Evolutionary conservation across 2,329 filamentous ascomycete species (phyloP).

Genomic region (Blastomyces gilchristii): DNA sequence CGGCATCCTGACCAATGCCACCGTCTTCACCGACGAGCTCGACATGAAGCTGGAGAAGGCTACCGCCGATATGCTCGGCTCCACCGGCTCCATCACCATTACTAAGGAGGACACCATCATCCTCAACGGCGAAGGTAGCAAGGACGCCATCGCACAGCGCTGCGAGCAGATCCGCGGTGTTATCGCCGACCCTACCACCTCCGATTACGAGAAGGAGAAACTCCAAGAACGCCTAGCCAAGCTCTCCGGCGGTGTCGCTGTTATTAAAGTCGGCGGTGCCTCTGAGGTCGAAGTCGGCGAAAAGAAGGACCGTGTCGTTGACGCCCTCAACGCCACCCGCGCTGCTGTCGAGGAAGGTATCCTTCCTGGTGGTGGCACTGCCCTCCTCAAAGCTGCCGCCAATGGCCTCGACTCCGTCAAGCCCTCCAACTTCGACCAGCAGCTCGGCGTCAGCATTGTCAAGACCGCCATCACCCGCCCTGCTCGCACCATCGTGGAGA

Average conservation of each 20-base stretch:
- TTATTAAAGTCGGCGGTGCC: slow-evolving; percentile 96
- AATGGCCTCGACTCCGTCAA: slow-evolving; percentile 78
- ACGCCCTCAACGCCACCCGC: slow-evolving; percentile 94
- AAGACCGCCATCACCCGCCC: slow-evolving; percentile 97
- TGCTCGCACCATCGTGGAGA: slow-evolving; percentile 92
- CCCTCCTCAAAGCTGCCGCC: slow-evolving; percentile 89
- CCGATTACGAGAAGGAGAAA: slow-evolving; percentile 99
- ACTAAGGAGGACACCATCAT: slow-evolving; percentile 99
- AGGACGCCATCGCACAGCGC: slow-evolving; percentile 85
- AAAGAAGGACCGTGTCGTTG: slow-evolving; percentile 99
- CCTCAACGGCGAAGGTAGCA: slow-evolving; percentile 90
- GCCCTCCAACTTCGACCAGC: slow-evolving; percentile 94
- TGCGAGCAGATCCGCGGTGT: slow-evolving; percentile 99
- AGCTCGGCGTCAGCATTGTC: slow-evolving; percentile 93
- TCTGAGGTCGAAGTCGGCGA: slow-evolving; percentile 98
- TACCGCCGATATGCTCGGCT: slow-evolving; percentile 89
- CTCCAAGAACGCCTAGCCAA: slow-evolving; percentile 99
- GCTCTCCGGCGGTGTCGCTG: slow-evolving; percentile 95
- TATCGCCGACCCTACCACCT: slow-evolving; percentile 85
- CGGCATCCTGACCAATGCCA: slow-evolving; percentile 89
- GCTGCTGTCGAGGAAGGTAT: slow-evolving; percentile 99
- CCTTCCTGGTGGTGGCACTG: slow-evolving; percentile 94
- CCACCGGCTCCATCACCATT: slow-evolving; percentile 96
- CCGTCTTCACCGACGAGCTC: slow-evolving; percentile 95
- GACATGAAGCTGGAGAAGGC: slow-evolving; percentile 99